Evolutionary conservation across 2,329 filamentous ascomycete species (phyloP), one percentile per base, ranked within the genome.

Genomic region (Colletotrichum tabaci): DNA sequence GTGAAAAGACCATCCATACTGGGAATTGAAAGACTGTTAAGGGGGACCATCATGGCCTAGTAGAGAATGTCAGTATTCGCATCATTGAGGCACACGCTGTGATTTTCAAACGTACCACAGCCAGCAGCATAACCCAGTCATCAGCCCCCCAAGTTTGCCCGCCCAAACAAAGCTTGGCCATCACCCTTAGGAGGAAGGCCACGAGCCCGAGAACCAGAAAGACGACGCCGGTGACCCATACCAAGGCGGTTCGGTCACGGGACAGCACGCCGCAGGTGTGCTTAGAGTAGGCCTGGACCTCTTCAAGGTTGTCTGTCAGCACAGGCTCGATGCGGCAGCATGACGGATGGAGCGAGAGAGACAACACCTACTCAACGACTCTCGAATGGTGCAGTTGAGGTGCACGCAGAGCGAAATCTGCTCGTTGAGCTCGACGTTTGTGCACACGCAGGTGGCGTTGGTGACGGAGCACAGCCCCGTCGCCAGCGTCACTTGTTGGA

Each of bases 91-190:
- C 2, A 26, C 23, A 26, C 23, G 49, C n/a, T 15, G 18, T 13
- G 12, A 21, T 18, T 16, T 12, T 23, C 18, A 8, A 35, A 67
- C 79, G 47, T 74, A 82, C 81, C 66, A 77, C 75, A 9, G 80
- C 77, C 21, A 76, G 69, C 5, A 81, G 68, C 76, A 84, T 81
- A 13, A 84, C 74, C 73, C 82, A 84, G 72, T 85, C 84, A 40
- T 85, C 83, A 2, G 78, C 18, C n/a, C 79, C 79, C 79, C 79
- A 81, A 9, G 72, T 67, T 42, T 77, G 77, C 1, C 75, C 63
- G 12, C 77, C 75, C 23, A 79, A 50, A 47, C 68, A 63, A 3
- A 81, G 38, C n/a, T 77, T 76, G 16, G 80, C 76, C 50, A 75
- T 21, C 16, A 78, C 77, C 53, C 80, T 76, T 23, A 80, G 70